Percentiles rank a stretch among this genome's conserved stretches.
phyloP scores from a whole-genome alignment of 2,329 filamentous ascomycete species.

The Trichoderma polysporum region DNA sequence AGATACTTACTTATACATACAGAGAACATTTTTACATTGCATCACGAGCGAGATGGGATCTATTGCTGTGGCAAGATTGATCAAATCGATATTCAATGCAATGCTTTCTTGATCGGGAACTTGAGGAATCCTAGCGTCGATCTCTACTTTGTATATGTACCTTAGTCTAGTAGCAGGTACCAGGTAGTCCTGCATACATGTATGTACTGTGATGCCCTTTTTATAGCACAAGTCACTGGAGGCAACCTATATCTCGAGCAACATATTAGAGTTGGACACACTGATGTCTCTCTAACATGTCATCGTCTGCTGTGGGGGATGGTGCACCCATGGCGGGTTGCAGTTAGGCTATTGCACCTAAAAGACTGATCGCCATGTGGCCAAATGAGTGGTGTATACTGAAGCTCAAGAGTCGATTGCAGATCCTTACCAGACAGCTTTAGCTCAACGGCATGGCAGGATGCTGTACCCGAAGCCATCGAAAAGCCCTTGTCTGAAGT shows the following conservation, averaged over 20 bases:
- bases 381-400: neutral
- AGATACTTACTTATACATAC: neutral
- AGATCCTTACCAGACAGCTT: neutral
- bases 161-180: too few species aligned
- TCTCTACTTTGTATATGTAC: neutral
- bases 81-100: neutral
- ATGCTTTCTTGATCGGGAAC: neutral
- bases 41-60: neutral
- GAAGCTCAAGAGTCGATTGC: neutral
- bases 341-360: neutral
- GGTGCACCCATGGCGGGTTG: neutral
- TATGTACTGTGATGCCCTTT: neutral
- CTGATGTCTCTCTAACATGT: too few species aligned
- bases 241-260: neutral
- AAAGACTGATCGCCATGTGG: neutral
- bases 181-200: too few species aligned
- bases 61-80: neutral
- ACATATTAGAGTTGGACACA: too few species aligned
- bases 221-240: neutral
- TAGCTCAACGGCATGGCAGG: too few species aligned
- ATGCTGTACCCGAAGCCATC: too few species aligned
- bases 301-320: neutral
- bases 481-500: too few species aligned
- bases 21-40: neutral
- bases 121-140: neutral